Percentiles rank a stretch among this genome's conserved stretches.
These are phyloP conservation scores for Geoglossum cookeanum DNA, from an alignment of 2,329 filamentous ascomycete species.

Conservation along the genomic window DNA sequence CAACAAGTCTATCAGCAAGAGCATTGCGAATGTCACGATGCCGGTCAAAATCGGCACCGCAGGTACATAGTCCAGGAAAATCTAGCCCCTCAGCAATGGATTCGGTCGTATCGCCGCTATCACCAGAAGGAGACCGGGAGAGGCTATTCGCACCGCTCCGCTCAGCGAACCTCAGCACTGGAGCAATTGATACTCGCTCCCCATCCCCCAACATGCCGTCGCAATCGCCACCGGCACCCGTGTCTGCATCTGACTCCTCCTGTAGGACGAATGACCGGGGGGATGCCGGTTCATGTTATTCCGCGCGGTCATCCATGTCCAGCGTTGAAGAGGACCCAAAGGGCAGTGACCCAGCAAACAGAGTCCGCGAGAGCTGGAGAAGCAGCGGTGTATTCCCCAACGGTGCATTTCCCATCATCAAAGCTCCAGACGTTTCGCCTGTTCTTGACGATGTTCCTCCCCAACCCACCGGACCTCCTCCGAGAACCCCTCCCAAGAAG, in stretches of 20 bases:
- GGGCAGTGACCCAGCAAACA: neutral
- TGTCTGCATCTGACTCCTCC: neutral
- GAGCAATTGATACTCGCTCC: neutral
- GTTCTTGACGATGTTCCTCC: neutral
- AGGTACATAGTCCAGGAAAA: neutral
- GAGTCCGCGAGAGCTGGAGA: neutral
- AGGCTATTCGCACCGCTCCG: neutral
- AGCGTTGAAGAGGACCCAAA: neutral
- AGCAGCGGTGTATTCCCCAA: neutral
- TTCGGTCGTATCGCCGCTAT: neutral
- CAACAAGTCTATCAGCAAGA: neutral
- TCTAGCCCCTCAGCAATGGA: neutral
- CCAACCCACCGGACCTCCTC: neutral
- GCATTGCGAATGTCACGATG: neutral
- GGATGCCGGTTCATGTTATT: neutral
- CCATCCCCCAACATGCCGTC: neutral
- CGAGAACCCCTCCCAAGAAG: neutral
- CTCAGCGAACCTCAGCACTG: neutral
- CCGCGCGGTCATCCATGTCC: neutral
- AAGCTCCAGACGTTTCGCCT: neutral
- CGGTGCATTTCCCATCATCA: neutral
- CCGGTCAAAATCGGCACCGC: neutral
- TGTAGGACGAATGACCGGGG: neutral
- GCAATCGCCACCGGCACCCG: neutral
- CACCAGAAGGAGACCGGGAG: neutral